Percentiles rank a stretch among this genome's conserved stretches.
Conservation (phyloP, 2,329 filamentous ascomycete genomes). For the Metarhizium album region DNA sequence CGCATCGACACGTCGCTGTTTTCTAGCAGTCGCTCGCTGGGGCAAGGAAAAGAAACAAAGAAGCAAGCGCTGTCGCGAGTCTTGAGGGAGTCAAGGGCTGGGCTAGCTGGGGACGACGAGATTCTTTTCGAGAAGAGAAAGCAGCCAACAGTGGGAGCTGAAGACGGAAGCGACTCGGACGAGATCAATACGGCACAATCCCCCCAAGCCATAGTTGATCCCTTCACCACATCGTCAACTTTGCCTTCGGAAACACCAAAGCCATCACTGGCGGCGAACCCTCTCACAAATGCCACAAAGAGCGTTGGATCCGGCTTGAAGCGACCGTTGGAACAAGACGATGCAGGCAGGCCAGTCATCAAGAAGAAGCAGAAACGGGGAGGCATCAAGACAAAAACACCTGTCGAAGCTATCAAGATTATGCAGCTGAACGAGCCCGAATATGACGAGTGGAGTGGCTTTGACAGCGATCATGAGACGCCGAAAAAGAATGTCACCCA, state of each 20-base stretch:
- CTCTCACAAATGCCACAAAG: neutral
- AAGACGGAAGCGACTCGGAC: conserved; percentile 12
- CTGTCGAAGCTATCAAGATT: conserved; percentile 30
- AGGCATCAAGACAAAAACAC: conserved; percentile 43
- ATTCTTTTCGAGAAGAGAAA: conserved; percentile 38
- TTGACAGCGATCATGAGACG: conserved; percentile 37
- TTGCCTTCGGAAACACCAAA: neutral
- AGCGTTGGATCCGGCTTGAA: conserved; percentile 72
- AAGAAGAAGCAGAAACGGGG: conserved; percentile 70
- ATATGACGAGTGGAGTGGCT: conserved; percentile 50
- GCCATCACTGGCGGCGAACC: too few species aligned
- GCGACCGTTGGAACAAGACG: conserved; percentile 69
- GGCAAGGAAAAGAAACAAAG: conserved; percentile 61
- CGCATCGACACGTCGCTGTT: conserved; percentile 77
- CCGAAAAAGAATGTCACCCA: neutral
- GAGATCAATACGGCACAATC: conserved; percentile 8
- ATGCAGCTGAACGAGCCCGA: conserved; percentile 26
- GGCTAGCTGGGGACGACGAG: conserved; percentile 43
- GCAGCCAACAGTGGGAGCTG: conserved; percentile 17
- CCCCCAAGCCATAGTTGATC: neutral
- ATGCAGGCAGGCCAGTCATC: conserved; percentile 69
- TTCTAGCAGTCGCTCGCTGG: conserved; percentile 66
- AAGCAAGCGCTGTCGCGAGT: conserved; percentile 55
- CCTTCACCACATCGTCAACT: conserved; percentile 1
- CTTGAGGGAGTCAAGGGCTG: conserved; percentile 53